Evolutionary conservation across 2,329 filamentous ascomycete species (phyloP).

Genomic region (Thyridium curvatum): DNA sequence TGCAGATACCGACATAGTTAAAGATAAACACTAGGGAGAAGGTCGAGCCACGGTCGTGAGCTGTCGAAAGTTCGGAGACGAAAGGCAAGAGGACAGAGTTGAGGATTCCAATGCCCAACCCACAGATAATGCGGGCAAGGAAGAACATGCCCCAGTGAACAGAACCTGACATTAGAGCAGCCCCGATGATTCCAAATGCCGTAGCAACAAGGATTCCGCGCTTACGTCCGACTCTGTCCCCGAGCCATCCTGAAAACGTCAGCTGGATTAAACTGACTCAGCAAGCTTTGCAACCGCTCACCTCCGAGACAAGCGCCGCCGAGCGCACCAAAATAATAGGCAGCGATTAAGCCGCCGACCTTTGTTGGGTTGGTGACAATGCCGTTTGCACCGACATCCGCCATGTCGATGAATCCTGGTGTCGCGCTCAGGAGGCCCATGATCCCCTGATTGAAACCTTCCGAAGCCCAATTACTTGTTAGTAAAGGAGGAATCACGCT

Average conservation of each 20-base stretch:
- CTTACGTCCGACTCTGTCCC: slow-evolving; percentile 47
- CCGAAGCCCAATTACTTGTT: slow-evolving; percentile 23
- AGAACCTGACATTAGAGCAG: slow-evolving; percentile 37
- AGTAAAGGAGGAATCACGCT: slow-evolving; percentile 33
- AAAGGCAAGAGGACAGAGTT: slow-evolving; percentile 43
- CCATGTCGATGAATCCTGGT: slow-evolving; percentile 30
- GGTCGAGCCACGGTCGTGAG: slow-evolving; percentile 36
- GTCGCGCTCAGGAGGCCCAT: slow-evolving; percentile 42
- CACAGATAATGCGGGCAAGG: slow-evolving; percentile 41
- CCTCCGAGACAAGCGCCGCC: slow-evolving; percentile 42
- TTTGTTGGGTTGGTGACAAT: slow-evolving; percentile 39
- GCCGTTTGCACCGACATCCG: slow-evolving; percentile 39
- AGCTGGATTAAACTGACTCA: too few species aligned
- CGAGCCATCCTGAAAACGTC: slow-evolving; percentile 32
- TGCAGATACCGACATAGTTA: slow-evolving; percentile 43
- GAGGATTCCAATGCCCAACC: slow-evolving; percentile 44
- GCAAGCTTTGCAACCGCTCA: too few species aligned
- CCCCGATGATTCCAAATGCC: slow-evolving; percentile 40
- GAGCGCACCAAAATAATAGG: slow-evolving; percentile 46
- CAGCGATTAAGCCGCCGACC: slow-evolving; percentile 45
- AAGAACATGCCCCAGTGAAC: slow-evolving; percentile 41
- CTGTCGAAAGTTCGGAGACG: slow-evolving; percentile 39
- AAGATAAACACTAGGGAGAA: slow-evolving; percentile 45
- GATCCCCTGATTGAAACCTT: slow-evolving; percentile 49
- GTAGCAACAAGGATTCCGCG: slow-evolving; percentile 40